A percentile compares a stretch with the other conserved stretches of the same genome.
Evolutionary conservation across 768 basidiomycete genomes (phyloP).

Genomic region (Daedaleopsis nitida): DNA sequence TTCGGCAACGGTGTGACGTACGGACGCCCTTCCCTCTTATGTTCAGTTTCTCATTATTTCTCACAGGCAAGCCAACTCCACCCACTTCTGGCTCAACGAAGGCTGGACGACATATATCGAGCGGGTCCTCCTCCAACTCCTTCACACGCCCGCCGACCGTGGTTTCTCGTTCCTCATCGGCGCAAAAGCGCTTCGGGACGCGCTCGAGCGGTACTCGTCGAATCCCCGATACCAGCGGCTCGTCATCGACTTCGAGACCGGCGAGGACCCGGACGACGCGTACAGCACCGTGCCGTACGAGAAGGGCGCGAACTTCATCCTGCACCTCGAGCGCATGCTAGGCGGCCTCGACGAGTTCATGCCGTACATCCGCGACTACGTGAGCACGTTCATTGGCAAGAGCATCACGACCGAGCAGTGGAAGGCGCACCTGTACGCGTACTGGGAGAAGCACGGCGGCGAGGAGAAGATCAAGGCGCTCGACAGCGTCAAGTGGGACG

Average conservation of each 20-base stretch:
- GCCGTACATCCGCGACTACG: conserved; percentile 84
- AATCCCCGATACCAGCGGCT: conserved; percentile 78
- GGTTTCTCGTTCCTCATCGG: conserved; percentile 84
- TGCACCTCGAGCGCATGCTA: conserved; percentile 74
- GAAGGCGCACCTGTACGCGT: conserved; percentile 77
- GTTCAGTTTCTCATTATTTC: not conserved
- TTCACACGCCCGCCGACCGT: conserved; percentile 75
- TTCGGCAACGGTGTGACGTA: conserved; percentile 91
- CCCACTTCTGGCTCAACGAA: conserved; percentile 90
- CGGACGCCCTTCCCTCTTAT: conserved; percentile 19
- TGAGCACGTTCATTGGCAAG: conserved; percentile 76
- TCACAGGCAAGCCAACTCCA: conserved; percentile 63
- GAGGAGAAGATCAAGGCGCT: conserved; percentile 65
- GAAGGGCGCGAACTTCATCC: conserved; percentile 87
- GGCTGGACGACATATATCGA: conserved; percentile 96
- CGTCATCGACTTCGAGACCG: conserved; percentile 70
- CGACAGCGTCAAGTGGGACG: conserved; percentile 77
- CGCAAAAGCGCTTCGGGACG: conserved; percentile 67
- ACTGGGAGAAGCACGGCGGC: conserved; percentile 60
- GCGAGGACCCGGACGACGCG: conserved; percentile 79
- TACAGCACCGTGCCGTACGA: conserved; percentile 80
- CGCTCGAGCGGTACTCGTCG: conserved; percentile 59
- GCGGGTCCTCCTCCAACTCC: conserved; percentile 67
- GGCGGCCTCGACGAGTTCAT: conserved; percentile 86
- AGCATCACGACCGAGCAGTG: conserved; percentile 85